Conservation (phyloP, 2,329 filamentous ascomycete genomes). For the Monosporascus sp. region DNA sequence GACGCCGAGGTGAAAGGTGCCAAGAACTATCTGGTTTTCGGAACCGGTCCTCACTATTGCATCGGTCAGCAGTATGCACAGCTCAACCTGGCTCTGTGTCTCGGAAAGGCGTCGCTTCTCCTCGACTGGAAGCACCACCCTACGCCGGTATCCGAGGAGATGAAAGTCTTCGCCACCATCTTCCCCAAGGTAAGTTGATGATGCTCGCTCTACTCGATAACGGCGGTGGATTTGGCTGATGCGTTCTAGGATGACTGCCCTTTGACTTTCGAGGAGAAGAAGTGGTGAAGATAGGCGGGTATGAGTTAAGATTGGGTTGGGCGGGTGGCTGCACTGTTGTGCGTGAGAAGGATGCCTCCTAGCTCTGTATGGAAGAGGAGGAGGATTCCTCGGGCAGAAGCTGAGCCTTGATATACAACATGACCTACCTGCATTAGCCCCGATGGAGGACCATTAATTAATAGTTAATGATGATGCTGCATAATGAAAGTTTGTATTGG, state of each 20-base stretch:
- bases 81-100: conserved; percentile 80
- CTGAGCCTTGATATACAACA: no score
- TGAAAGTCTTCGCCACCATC: conserved; percentile 97
- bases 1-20: conserved; percentile 77
- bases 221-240: conserved; percentile 22
- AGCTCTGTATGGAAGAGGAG: background rate
- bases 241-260: conserved; percentile 70
- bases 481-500: no score
- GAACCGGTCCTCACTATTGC: conserved; percentile 94
- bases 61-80: conserved; percentile 89
- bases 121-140: conserved; percentile 88
- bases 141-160: conserved; percentile 81
- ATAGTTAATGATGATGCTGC: no score
- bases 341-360: background rate
- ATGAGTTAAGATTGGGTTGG: background rate
- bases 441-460: no score
- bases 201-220: conserved; percentile 1
- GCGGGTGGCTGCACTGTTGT: background rate
- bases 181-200: conserved; percentile 76
- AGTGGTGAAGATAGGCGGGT: conserved; percentile 32
- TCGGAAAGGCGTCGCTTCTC: conserved; percentile 82
- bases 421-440: no score
- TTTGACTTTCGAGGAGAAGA: conserved; percentile 60
- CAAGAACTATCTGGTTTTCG: conserved; percentile 97
- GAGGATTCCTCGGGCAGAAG: no score